Evolutionary conservation across 1,139 yeast genomes (phyloP), one percentile per base, ranked within the genome.

Genomic region (Barnettozyma hawaiiensis): DNA sequence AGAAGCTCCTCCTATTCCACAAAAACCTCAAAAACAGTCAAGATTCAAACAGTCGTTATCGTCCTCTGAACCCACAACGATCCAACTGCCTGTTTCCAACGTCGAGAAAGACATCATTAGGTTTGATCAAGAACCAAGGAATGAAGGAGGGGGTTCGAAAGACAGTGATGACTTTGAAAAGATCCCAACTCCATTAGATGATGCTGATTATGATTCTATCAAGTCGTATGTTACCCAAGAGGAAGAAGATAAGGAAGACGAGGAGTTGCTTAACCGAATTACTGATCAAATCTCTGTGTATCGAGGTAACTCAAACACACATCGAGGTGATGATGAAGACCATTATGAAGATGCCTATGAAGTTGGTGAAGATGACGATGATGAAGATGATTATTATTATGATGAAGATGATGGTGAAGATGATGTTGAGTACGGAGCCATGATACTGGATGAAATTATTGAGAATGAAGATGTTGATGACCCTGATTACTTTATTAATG

Each of bases 381-480:
- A 52, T 8, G 51, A 47, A 5, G 55, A 47, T 4, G 60, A 58
- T 2, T 55, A 52, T n/a, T n/a, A n/a, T n/a, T n/a, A n/a, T n/a
- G n/a, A n/a, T n/a, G n/a, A n/a, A n/a, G n/a, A n/a, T n/a, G n/a
- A n/a, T n/a, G n/a, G n/a, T n/a, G n/a, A n/a, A 5, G 55, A 47
- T 4, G 60, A 58, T 2, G 56, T 52, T 3, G 59, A 59, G 15
- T 55, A 53, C 10, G 61, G 59, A 38, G 32, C 55, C 49, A 55
- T 66, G 42, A 51, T 68, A 46, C 49, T 54, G 4, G 71, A 64
- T 27, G 51, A 51, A 3, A 54, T 58, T 11, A 60, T 66, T 3
- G 64, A 65, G 22, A 70, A 68, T 16, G 71, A 69, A 12, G 72
- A 68, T 3, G 70, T 69, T 20, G 67, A 67, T 19, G 69, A 62